Conservation (phyloP, 768 basidiomycete species). For the Cystobasidium onofrii region DNA sequence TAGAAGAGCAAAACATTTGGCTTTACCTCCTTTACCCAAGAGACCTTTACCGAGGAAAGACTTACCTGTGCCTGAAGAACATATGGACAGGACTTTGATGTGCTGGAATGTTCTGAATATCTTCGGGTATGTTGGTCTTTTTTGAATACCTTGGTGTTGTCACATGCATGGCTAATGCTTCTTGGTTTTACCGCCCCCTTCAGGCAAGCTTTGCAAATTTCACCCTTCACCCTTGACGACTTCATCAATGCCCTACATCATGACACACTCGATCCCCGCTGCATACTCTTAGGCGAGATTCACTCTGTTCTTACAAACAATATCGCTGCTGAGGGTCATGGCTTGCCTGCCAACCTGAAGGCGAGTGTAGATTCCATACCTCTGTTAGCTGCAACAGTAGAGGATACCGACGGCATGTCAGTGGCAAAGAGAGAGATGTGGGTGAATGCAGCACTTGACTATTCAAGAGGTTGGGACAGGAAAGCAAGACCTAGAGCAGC, state of each 20-base stretch:
- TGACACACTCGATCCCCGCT: constrained; percentile 59
- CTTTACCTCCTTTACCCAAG: constrained; percentile 35
- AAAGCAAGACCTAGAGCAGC: constrained; percentile 38
- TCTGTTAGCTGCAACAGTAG: constrained; percentile 4
- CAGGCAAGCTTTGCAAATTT: constrained; percentile 79
- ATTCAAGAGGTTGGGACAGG: constrained; percentile 41
- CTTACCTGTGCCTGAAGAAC: constrained; percentile 37
- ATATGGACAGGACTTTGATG: constrained; percentile 80
- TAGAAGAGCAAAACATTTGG: constrained; percentile 36
- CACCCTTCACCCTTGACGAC: constrained; percentile 84
- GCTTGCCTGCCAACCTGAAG: constrained; percentile 21
- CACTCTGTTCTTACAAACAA: constrained; percentile 84
- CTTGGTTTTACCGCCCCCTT: not conserved
- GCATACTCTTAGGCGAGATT: constrained; percentile 72
- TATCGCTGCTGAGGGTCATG: constrained; percentile 59
- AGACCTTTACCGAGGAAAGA: constrained; percentile 34
- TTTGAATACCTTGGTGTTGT: not conserved
- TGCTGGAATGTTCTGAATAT: constrained; percentile 89
- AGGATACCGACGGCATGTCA: constrained; percentile 22
- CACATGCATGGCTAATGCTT: not conserved
- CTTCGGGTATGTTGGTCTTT: constrained; percentile 62
- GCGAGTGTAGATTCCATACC: constrained; percentile 16
- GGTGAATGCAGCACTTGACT: constrained; percentile 36
- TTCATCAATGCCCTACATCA: constrained; percentile 81
- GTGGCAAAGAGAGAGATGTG: constrained; percentile 31